Evolutionary conservation across 768 basidiomycete genomes (phyloP).

Genomic region (Mycena albidolilacea): DNA sequence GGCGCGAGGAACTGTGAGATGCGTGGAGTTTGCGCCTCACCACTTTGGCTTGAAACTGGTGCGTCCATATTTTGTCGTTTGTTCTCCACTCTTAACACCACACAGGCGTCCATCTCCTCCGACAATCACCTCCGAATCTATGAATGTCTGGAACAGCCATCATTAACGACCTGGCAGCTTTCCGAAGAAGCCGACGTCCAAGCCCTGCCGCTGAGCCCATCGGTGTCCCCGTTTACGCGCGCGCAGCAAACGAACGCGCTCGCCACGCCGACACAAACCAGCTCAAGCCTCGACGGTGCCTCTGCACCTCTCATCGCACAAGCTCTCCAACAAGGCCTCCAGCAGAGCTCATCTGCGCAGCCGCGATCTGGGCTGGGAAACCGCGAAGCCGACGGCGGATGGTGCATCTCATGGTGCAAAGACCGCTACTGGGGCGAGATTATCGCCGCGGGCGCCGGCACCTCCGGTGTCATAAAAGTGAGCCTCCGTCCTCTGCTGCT

Average conservation of each 20-base stretch:
- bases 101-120: conserved; percentile 89
- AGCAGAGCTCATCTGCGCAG: conserved; percentile 49
- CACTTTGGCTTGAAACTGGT: conserved; percentile 93
- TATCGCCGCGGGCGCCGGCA: conserved; percentile 83
- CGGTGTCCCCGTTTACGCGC: conserved; percentile 58
- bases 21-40: conserved; percentile 89
- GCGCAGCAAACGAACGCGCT: conserved; percentile 67
- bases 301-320: conserved; percentile 75
- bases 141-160: conserved; percentile 87
- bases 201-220: conserved; percentile 63
- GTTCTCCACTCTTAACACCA: conserved; percentile 8
- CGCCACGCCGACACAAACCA: conserved; percentile 82
- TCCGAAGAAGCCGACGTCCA: conserved; percentile 84
- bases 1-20: conserved; percentile 87
- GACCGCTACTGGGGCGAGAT: conserved; percentile 97
- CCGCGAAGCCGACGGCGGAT: conserved; percentile 91
- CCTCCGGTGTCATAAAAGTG: conserved; percentile 84
- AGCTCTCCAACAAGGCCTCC: conserved; percentile 69
- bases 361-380: conserved; percentile 65
- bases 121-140: conserved; percentile 93
- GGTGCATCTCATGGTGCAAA: conserved; percentile 96
- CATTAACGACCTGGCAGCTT: conserved; percentile 82
- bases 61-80: conserved; percentile 43
- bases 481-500: conserved; percentile 34
- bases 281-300: conserved; percentile 66